phyloP scores from a whole-genome alignment of 371 early-diverging fungal genomes.

The Haplosporangium sp. region DNA sequence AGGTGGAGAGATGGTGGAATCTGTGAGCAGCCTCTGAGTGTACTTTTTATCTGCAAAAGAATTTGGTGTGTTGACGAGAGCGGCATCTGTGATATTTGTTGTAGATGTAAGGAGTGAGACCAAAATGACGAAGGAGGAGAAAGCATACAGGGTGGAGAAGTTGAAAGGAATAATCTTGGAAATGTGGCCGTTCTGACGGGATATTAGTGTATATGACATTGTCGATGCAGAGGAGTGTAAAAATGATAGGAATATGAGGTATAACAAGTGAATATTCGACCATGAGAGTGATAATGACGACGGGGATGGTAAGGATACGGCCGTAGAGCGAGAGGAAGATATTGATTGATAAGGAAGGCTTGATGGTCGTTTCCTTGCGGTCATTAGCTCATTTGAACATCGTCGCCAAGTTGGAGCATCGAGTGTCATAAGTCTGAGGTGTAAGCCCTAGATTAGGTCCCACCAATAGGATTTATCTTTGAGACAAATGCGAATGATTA shows the following conservation, averaged over 20 bases:
- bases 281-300: neutral
- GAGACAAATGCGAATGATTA: neutral
- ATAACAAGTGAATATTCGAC: neutral
- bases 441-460: neutral
- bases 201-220: no score
- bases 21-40: neutral
- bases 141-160: neutral
- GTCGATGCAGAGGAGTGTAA: neutral
- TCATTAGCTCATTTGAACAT: neutral
- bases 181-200: neutral
- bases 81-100: neutral
- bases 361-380: neutral
- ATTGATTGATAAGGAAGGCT: no score
- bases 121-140: neutral
- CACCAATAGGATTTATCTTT: neutral
- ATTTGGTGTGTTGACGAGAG: slow-evolving; percentile 7
- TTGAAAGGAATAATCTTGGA: neutral
- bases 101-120: neutral
- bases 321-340: no score
- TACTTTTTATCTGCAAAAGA: slow-evolving; percentile 13
- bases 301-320: neutral
- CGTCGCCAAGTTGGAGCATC: neutral
- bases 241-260: neutral
- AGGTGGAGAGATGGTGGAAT: slow-evolving; percentile 22
- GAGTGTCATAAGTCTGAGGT: neutral